Conservation (phyloP, 441 rosid genomes). For the Raphanus hybrid region DNA sequence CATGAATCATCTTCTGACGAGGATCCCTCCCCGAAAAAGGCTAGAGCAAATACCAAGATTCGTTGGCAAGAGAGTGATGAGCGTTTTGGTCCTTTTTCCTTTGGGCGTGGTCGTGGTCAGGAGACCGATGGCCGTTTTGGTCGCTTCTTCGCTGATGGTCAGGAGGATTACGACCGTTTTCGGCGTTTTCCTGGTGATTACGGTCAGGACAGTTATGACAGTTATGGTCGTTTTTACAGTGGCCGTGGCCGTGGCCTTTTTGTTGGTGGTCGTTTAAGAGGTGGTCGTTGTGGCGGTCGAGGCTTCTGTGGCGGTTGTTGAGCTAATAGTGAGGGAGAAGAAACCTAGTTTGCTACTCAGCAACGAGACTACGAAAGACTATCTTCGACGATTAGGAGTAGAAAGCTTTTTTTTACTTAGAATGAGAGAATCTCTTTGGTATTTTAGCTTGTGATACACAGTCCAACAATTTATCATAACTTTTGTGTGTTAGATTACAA, state of each 20-base stretch:
- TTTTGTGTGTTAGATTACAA: too few species aligned
- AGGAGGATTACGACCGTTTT: not conserved
- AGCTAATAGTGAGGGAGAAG: not conserved
- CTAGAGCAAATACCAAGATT: not conserved
- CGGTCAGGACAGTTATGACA: not conserved
- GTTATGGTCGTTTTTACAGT: not conserved
- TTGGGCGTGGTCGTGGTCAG: not conserved
- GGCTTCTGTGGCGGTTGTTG: not conserved
- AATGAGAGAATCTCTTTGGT: not conserved
- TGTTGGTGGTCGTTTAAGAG: not conserved
- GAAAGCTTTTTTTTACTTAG: not conserved
- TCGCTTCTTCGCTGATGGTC: not conserved
- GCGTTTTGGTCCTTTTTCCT: not conserved
- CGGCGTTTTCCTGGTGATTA: not conserved
- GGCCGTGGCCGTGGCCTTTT: not conserved
- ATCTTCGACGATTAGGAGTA: not conserved
- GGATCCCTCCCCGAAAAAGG: not conserved
- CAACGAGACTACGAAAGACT: not conserved
- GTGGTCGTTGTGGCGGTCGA: conserved; percentile 20
- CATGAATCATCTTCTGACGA: not conserved
- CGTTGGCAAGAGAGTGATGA: not conserved
- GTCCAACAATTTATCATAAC: too few species aligned
- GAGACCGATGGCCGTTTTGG: not conserved
- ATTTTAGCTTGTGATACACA: too few species aligned
- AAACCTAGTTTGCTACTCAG: not conserved